phyloP scores from a whole-genome alignment of 225 moss, liverwort and hornwort species.

The Physcomitrium patens region DNA sequence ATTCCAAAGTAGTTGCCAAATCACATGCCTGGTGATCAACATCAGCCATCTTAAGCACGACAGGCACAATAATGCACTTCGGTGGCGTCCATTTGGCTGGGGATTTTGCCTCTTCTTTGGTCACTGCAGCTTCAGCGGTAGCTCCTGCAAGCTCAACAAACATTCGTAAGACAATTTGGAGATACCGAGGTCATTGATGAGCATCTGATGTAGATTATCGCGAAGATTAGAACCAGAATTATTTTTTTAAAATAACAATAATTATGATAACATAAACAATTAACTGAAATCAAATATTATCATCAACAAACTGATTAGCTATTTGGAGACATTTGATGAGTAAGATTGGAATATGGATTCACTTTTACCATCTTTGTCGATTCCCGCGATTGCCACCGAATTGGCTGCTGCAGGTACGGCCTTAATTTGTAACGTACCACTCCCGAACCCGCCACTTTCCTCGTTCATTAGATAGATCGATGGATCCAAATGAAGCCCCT shows the following conservation, averaged over 20 bases:
- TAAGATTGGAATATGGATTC: neutral
- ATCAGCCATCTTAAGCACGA: slow-evolving; percentile 79
- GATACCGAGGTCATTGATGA: too few relatives aligned
- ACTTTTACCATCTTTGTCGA: slow-evolving; percentile 34
- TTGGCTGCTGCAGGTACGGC: slow-evolving; percentile 40
- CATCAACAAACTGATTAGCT: neutral
- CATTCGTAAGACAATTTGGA: neutral
- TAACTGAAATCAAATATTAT: neutral
- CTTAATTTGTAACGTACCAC: slow-evolving; percentile 40
- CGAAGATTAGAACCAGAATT: too few relatives aligned
- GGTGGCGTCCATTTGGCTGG: slow-evolving; percentile 45
- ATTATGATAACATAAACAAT: too few relatives aligned
- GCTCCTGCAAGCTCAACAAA: slow-evolving; percentile 1
- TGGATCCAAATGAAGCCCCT: slow-evolving; percentile 88
- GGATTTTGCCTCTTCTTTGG: slow-evolving; percentile 32
- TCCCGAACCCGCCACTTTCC: slow-evolving; percentile 52
- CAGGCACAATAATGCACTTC: slow-evolving; percentile 77
- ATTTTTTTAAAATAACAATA: too few relatives aligned
- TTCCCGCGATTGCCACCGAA: slow-evolving; percentile 35
- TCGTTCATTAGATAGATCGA: slow-evolving; percentile 74
- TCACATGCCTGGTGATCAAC: slow-evolving; percentile 68
- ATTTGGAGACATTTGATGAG: neutral
- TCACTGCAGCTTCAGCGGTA: slow-evolving; percentile 35
- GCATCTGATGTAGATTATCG: too few relatives aligned
- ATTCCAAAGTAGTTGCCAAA: neutral